Evolutionary conservation across 1,139 yeast genomes (phyloP).

Genomic region (Saccharomyces hybrid): DNA sequence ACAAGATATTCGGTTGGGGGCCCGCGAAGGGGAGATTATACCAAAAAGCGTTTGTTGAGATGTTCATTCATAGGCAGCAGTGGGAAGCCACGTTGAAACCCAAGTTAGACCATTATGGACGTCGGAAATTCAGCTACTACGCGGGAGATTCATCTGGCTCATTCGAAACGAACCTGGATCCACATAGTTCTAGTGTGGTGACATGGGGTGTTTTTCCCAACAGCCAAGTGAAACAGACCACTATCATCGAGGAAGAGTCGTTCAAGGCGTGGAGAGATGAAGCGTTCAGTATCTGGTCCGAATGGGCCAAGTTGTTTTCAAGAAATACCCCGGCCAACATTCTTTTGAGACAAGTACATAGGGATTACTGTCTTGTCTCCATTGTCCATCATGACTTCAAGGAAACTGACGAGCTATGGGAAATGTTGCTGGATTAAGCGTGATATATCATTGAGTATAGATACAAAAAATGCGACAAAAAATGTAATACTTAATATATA

Average conservation of each 20-base stretch:
- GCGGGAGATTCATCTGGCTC: slow-evolving; percentile 54
- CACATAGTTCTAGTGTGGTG: slow-evolving; percentile 61
- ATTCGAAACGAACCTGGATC: slow-evolving; percentile 54
- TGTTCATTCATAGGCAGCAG: slow-evolving; percentile 61
- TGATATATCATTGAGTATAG: neutral
- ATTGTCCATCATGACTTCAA: slow-evolving; percentile 79
- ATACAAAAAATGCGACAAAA: neutral
- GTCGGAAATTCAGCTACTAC: slow-evolving; percentile 44
- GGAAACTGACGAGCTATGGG: slow-evolving; percentile 75
- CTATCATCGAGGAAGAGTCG: slow-evolving; percentile 80
- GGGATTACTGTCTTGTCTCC: slow-evolving; percentile 68
- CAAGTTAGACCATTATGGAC: slow-evolving; percentile 41
- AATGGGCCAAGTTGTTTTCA: slow-evolving; percentile 80
- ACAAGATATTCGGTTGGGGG: slow-evolving; percentile 94
- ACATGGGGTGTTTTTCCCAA: slow-evolving; percentile 97
- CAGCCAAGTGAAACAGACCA: slow-evolving; percentile 78
- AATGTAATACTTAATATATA: slow-evolving; percentile 1
- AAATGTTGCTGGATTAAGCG: slow-evolving; percentile 35
- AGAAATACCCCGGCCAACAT: slow-evolving; percentile 41
- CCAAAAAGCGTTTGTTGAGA: slow-evolving; percentile 90
- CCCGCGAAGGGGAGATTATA: slow-evolving; percentile 84
- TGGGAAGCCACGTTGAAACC: slow-evolving; percentile 57
- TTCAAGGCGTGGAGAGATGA: slow-evolving; percentile 93
- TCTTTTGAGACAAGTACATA: slow-evolving; percentile 53
- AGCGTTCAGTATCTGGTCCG: slow-evolving; percentile 83